A percentile compares a stretch with the other conserved stretches of the same genome.
Evolutionary conservation across 805 yeast genomes (phyloP).

Genomic region (Candida coquimbonensis): DNA sequence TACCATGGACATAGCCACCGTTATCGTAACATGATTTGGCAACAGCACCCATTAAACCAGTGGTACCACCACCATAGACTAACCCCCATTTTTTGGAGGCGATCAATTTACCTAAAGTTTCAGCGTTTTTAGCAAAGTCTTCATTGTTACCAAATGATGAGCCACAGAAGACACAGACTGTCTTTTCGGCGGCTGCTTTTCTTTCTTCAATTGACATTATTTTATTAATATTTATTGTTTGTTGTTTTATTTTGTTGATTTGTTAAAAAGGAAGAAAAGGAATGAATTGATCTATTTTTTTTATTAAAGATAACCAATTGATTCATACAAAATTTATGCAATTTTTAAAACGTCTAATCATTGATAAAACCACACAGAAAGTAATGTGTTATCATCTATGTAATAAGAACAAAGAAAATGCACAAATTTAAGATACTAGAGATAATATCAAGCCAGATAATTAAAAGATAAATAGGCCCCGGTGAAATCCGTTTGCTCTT

Average conservation of each 20-base stretch:
- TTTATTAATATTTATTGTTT: neutral
- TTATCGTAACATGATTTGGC: constrained; percentile 45
- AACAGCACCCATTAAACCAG: constrained; percentile 75
- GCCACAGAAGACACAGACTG: constrained; percentile 82
- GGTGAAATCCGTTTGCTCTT: too few species aligned
- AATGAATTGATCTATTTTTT: too few species aligned
- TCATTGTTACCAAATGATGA: constrained; percentile 62
- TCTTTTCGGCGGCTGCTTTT: constrained; percentile 14
- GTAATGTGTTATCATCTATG: too few species aligned
- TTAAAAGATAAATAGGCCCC: too few species aligned
- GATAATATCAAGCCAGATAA: too few species aligned
- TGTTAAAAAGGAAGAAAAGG: too few species aligned
- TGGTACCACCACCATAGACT: constrained; percentile 88
- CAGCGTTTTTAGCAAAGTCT: constrained; percentile 44
- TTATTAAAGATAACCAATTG: too few species aligned
- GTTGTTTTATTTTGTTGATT: neutral
- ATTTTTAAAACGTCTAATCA: too few species aligned
- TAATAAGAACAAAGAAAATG: too few species aligned
- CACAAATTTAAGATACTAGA: too few species aligned
- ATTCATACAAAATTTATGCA: too few species aligned
- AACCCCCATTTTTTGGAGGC: constrained; percentile 61
- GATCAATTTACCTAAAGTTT: constrained; percentile 50
- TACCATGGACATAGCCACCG: constrained; percentile 72
- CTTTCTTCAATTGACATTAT: neutral
- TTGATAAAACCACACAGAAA: too few species aligned